A percentile compares a stretch with the other conserved stretches of the same genome.
These are phyloP conservation scores for Candida manassasensis DNA, from an alignment of 805 yeast genomes.

Conservation along the genomic window DNA sequence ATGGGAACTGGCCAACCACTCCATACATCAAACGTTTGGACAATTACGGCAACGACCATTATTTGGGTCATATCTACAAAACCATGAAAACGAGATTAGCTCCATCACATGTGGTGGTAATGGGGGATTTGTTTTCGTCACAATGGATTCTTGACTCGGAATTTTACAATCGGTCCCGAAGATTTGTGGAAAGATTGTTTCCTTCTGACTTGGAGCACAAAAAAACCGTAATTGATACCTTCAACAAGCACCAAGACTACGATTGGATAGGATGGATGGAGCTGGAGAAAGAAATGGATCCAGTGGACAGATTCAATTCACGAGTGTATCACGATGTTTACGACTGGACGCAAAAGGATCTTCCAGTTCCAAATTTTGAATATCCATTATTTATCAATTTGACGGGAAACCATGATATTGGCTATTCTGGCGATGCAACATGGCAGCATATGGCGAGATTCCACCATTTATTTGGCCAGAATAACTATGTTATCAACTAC, in stretches of 20 bases:
- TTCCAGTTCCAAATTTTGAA: conserved; percentile 31
- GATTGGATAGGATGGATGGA: conserved; percentile 50
- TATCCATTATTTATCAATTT: conserved; percentile 75
- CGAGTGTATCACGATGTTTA: conserved; percentile 51
- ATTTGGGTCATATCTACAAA: conserved; percentile 75
- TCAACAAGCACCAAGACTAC: conserved; percentile 46
- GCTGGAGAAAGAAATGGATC: conserved; percentile 36
- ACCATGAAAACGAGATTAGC: conserved; percentile 57
- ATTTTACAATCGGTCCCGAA: conserved; percentile 69
- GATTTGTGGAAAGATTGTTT: conserved; percentile 69
- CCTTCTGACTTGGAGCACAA: conserved; percentile 53
- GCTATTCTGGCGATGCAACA: conserved; percentile 92
- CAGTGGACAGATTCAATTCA: conserved; percentile 28
- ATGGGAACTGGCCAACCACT: conserved; percentile 76
- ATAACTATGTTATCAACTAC: conserved; percentile 76
- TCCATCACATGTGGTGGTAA: conserved; percentile 80
- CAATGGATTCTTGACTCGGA: conserved; percentile 94
- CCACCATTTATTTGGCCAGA: conserved; percentile 69
- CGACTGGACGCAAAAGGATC: conserved; percentile 52
- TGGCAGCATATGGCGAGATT: conserved; percentile 85
- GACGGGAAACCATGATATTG: conserved; percentile 95
- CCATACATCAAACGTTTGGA: conserved; percentile 73
- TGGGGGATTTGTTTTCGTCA: conserved; percentile 90
- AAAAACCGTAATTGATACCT: conserved; percentile 43
- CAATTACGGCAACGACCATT: conserved; percentile 84